Evolutionary conservation across 2,329 filamentous ascomycete species (phyloP).

Genomic region (Laburnicola sp.): DNA sequence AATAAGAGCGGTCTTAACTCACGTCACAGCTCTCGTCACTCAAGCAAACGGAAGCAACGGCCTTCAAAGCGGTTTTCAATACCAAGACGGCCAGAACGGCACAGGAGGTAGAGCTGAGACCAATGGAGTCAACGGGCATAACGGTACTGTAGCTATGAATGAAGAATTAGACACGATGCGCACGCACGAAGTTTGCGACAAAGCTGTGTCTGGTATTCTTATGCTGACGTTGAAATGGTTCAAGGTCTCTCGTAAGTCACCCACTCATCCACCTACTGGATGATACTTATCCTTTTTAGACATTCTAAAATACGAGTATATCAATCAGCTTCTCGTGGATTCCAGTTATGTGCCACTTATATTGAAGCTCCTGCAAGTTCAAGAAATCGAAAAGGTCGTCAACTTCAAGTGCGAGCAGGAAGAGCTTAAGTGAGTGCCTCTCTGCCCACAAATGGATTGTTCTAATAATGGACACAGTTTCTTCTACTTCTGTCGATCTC

Average conservation of each 20-base stretch:
- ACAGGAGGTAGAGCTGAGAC: slow-evolving; percentile 31
- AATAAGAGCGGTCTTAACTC: slow-evolving; percentile 82
- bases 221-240: slow-evolving; percentile 95
- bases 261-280: not conserved
- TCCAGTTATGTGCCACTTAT: slow-evolving; percentile 93
- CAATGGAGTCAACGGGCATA: slow-evolving; percentile 38
- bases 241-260: slow-evolving; percentile 79
- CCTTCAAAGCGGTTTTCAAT: slow-evolving; percentile 53
- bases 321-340: slow-evolving; percentile 90
- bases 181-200: slow-evolving; percentile 82
- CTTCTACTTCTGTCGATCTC: slow-evolving; percentile 82
- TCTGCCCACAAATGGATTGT: slow-evolving; percentile 13
- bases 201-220: slow-evolving; percentile 87
- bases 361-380: slow-evolving; percentile 89
- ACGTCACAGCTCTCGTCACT: slow-evolving; percentile 81
- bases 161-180: slow-evolving; percentile 83
- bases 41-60: slow-evolving; percentile 56
- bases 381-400: slow-evolving; percentile 88
- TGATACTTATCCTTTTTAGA: slow-evolving; percentile 56
- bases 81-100: slow-evolving; percentile 48
- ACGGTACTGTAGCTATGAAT: slow-evolving; percentile 37
- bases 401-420: slow-evolving; percentile 82
- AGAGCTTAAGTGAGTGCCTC: slow-evolving; percentile 68
- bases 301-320: slow-evolving; percentile 91
- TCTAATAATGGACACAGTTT: slow-evolving; percentile 61